Evolutionary conservation across 169 alveolate genomes (phyloP).

Genomic region (Pseudocohnilembus persalinus): DNA sequence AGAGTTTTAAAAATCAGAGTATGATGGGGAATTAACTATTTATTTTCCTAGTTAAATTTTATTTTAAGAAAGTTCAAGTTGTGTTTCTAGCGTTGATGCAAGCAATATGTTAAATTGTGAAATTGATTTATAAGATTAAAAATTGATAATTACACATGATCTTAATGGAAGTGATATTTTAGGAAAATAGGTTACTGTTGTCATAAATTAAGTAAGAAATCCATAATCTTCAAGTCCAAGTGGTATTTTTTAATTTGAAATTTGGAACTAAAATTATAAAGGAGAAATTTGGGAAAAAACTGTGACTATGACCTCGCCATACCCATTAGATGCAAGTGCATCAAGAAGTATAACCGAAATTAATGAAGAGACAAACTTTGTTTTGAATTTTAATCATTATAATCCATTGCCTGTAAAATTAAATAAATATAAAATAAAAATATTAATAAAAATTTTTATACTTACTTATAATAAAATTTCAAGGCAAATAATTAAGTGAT

Average conservation of each 20-base stretch:
- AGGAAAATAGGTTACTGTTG: background rate
- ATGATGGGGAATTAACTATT: background rate
- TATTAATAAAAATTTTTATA: no score
- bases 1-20: background rate
- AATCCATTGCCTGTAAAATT: no score
- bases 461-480: no score
- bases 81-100: background rate
- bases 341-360: background rate
- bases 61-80: background rate
- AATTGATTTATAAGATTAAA: background rate
- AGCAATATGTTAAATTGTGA: no score
- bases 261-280: no score
- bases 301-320: background rate
- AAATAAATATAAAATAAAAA: no score
- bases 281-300: background rate
- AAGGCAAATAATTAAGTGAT: background rate
- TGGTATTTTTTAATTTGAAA: background rate
- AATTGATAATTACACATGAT: background rate
- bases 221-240: background rate
- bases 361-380: background rate
- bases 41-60: background rate
- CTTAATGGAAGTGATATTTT: background rate
- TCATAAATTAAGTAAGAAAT: background rate
- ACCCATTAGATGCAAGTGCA: background rate
- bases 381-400: no score